Evolutionary conservation across 768 basidiomycete species (phyloP).

Genomic region (Jaapia argillacea): DNA sequence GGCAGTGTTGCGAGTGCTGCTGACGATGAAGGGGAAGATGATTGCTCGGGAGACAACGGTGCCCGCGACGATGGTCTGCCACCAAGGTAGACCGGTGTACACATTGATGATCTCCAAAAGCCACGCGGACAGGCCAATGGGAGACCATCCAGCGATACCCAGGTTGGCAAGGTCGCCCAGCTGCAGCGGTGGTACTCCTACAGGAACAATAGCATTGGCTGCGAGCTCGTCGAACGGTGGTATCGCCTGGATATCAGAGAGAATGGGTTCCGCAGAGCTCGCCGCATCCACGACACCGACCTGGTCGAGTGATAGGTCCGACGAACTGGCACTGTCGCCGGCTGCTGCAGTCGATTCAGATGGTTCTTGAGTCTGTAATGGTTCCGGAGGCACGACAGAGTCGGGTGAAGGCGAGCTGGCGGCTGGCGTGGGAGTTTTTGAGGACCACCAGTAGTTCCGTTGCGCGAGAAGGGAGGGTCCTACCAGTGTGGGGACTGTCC

Average conservation of each 20-base stretch:
- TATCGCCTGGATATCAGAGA: background rate
- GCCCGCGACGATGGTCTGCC: constrained; percentile 66
- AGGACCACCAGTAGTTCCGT: background rate
- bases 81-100: constrained; percentile 68
- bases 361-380: background rate
- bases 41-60: constrained; percentile 50
- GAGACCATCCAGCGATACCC: constrained; percentile 53
- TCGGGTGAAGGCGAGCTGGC: background rate
- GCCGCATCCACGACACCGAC: background rate
- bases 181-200: constrained; percentile 39
- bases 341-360: background rate
- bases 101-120: constrained; percentile 63
- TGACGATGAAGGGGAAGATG: constrained; percentile 52
- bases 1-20: constrained; percentile 45
- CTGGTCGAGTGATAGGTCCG: background rate
- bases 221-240: no score
- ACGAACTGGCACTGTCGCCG: background rate
- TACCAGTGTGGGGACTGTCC: background rate
- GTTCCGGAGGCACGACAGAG: background rate
- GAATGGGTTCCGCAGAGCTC: background rate
- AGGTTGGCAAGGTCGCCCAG: constrained; percentile 65
- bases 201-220: constrained; percentile 12
- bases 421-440: background rate
- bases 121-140: constrained; percentile 53
- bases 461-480: background rate